Evolutionary conservation across 2,329 filamentous ascomycete genomes (phyloP).

Genomic region (Microdochium nivale): DNA sequence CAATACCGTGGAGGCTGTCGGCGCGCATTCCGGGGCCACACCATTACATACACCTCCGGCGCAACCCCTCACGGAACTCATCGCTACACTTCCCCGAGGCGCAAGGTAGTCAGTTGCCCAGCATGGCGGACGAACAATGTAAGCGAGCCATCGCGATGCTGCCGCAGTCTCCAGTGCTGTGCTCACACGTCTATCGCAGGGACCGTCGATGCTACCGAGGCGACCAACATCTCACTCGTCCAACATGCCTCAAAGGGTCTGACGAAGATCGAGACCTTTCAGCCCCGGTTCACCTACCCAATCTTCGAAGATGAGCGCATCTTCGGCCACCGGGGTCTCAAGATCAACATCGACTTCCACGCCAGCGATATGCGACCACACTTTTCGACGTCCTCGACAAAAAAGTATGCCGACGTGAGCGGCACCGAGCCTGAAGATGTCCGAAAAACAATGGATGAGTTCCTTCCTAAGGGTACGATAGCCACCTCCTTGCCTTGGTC

Average conservation of each 20-base stretch:
- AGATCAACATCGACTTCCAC: slow-evolving; percentile 62
- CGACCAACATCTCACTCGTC: slow-evolving; percentile 52
- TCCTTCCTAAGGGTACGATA: slow-evolving; percentile 56
- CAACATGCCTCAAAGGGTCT: slow-evolving; percentile 37
- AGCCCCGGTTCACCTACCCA: slow-evolving; percentile 81
- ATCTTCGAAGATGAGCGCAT: slow-evolving; percentile 92
- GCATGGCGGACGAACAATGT: not conserved
- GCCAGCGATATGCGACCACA: slow-evolving; percentile 70
- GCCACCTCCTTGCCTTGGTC: not conserved
- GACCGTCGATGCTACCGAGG: slow-evolving; percentile 53
- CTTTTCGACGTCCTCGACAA: slow-evolving; percentile 60
- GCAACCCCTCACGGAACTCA: too few species aligned
- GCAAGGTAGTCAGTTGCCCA: not conserved
- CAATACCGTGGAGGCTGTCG: too few species aligned
- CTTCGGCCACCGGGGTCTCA: slow-evolving; percentile 78
- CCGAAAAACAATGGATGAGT: slow-evolving; percentile 51
- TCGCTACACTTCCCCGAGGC: not conserved
- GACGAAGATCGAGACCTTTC: slow-evolving; percentile 59
- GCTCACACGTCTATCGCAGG: slow-evolving; percentile 25
- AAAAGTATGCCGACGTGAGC: slow-evolving; percentile 61
- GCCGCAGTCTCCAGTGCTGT: not conserved
- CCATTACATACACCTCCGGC: too few species aligned
- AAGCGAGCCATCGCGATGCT: not conserved
- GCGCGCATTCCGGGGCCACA: too few species aligned
- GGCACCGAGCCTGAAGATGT: slow-evolving; percentile 65